phyloP scores from a whole-genome alignment of 805 yeast species.

The Candida odintsovae region DNA sequence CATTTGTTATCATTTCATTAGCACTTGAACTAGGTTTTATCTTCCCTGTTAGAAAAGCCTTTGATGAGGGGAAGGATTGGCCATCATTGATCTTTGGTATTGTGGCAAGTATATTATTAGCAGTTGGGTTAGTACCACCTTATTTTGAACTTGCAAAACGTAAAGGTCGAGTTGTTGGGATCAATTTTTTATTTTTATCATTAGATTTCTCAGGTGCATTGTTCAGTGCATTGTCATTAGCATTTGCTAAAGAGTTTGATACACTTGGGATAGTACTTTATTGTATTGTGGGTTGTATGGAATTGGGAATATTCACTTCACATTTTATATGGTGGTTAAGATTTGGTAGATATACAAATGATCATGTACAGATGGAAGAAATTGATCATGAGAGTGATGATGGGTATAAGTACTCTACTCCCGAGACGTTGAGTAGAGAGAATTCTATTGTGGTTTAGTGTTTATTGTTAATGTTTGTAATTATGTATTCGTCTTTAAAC shows the following conservation, averaged over 20 bases:
- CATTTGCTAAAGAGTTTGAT: conserved; percentile 65
- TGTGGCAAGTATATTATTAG: conserved; percentile 69
- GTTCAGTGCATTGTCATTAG: conserved; percentile 60
- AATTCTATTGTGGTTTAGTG: too few species aligned
- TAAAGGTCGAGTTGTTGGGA: conserved; percentile 80
- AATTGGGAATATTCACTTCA: conserved; percentile 67
- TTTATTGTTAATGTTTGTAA: too few species aligned
- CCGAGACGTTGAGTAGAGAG: not conserved
- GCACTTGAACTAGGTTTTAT: conserved; percentile 70
- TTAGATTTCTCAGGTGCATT: conserved; percentile 82
- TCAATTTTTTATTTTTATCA: conserved; percentile 71
- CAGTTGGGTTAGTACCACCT: conserved; percentile 80
- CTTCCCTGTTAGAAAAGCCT: conserved; percentile 57
- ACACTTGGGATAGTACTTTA: conserved; percentile 76
- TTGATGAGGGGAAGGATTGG: conserved; percentile 53
- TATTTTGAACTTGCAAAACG: conserved; percentile 79
- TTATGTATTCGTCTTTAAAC: too few species aligned
- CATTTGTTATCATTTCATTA: conserved; percentile 39
- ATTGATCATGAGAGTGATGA: not conserved
- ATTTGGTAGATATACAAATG: conserved; percentile 25
- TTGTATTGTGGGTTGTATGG: conserved; percentile 65
- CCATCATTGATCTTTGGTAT: conserved; percentile 79
- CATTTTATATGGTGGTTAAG: conserved; percentile 67
- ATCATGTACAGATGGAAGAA: conserved; percentile 4
- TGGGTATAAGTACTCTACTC: not conserved